phyloP scores from a whole-genome alignment of 352 stramenopile species.

The Globisporangium carolinianum region DNA sequence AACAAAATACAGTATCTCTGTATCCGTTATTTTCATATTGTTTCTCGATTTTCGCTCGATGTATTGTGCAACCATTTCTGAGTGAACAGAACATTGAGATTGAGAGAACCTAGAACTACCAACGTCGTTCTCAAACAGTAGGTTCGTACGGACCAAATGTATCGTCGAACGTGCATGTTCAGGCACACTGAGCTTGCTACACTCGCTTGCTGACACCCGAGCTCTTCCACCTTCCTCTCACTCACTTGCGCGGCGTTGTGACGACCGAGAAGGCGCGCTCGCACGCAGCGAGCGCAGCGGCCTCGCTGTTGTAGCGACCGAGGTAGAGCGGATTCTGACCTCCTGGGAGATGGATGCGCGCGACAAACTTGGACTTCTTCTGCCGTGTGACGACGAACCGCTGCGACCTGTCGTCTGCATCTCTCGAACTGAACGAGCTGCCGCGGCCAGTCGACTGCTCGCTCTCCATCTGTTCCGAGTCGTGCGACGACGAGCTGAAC shows the following conservation, averaged over 20 bases:
- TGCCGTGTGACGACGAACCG: constrained; percentile 48
- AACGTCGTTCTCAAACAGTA: too few relatives aligned
- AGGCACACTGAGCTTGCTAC: too few relatives aligned
- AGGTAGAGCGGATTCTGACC: constrained; percentile 56
- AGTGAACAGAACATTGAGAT: too few relatives aligned
- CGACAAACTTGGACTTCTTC: constrained; percentile 51
- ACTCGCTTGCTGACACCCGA: too few relatives aligned
- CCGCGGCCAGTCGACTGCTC: constrained; percentile 10
- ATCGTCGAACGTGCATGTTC: too few relatives aligned
- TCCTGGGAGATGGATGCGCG: constrained; percentile 46
- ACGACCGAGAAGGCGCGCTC: constrained; percentile 50
- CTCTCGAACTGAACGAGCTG: constrained; percentile 12
- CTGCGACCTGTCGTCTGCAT: constrained; percentile 14
- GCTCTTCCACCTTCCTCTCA: too few relatives aligned
- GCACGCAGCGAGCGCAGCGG: constrained; percentile 46
- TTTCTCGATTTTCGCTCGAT: too few relatives aligned
- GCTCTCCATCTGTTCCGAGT: constrained; percentile 10
- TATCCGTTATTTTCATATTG: too few relatives aligned
- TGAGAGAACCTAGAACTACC: too few relatives aligned
- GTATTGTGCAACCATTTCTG: too few relatives aligned
- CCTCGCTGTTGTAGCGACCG: constrained; percentile 58
- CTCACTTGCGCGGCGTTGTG: constrained; percentile 49
- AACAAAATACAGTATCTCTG: too few relatives aligned
- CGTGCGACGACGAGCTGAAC: constrained; percentile 6
- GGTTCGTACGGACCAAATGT: too few relatives aligned